Evolutionary conservation across 768 basidiomycete species (phyloP), one percentile per base, ranked within the genome.

Genomic region (Pulveroboletus frians): DNA sequence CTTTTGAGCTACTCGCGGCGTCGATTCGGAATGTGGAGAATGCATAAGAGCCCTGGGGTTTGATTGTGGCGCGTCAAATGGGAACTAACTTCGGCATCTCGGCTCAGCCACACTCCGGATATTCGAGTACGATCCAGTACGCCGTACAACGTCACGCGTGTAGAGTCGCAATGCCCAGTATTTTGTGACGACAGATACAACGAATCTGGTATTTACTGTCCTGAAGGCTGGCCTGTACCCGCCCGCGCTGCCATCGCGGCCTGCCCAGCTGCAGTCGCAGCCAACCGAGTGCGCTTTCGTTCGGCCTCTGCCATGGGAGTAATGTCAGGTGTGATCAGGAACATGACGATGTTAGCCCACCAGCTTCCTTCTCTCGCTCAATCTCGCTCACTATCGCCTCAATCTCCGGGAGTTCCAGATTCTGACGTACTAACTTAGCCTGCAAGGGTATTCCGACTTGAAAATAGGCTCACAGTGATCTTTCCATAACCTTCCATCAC

Each of bases 401-500:
- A 45, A 99, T 94, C 67, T 98, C 88, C 0, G 81, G 54, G 9
- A 92, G 75, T 32, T 87, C 91, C 50, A 99, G 73, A 63, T 85
- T 92, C 93, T 98, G 41, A 17, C 39, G 46, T 17, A 43, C 23
- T 9, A 36, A 48, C 11, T 44, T n/a, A 50, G 43, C 21, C 17
- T 21, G 23, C 13, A 30, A 29, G 1, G 27, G 20, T 15, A 15
- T 27, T 30, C 3, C 1, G 14, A 32, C 5, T 39, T 1, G 11
- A 39, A 36, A 31, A 45, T 37, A 13, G 18, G 62, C 79, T 55
- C 55, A 96, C 94, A 39, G 91, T 90, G 47, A 95, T 82, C 72
- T 93, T 88, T 51, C 91, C 90, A 66, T 92, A 97, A 52, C 85
- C 80, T 64, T 96, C 93, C 91, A 98, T 94, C 39, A 97, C 90